A percentile compares a stretch with the other conserved stretches of the same genome.
These are phyloP conservation scores for Naganishia kalamii DNA, from an alignment of 768 basidiomycete species.

Conservation along the genomic window DNA sequence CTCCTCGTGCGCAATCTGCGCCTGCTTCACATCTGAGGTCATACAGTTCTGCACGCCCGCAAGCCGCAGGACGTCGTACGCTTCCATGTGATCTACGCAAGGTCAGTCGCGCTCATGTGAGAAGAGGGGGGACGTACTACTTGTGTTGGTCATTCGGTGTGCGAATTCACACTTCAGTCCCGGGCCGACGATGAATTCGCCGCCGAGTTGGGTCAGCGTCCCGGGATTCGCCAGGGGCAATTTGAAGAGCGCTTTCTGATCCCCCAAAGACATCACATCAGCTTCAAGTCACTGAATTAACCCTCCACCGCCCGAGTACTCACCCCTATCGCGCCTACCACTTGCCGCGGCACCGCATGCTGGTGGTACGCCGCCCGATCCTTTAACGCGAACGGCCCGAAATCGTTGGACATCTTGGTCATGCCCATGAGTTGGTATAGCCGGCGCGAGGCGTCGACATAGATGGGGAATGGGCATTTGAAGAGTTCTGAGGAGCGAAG, in stretches of 20 bases:
- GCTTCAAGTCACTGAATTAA: not conserved
- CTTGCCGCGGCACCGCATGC: slow-evolving; percentile 35
- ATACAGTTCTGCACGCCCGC: slow-evolving; percentile 37
- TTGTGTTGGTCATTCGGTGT: slow-evolving; percentile 45
- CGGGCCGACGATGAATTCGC: slow-evolving; percentile 44
- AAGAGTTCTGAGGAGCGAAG: slow-evolving; percentile 32
- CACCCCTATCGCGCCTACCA: slow-evolving; percentile 38
- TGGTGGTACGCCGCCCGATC: slow-evolving; percentile 43
- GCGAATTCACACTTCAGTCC: slow-evolving; percentile 43
- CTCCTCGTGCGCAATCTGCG: slow-evolving; percentile 32
- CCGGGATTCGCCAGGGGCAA: slow-evolving; percentile 43
- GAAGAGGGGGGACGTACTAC: slow-evolving; percentile 29
- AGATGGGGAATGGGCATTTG: slow-evolving; percentile 45
- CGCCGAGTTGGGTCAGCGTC: slow-evolving; percentile 44
- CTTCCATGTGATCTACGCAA: slow-evolving; percentile 47
- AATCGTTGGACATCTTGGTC: slow-evolving; percentile 42
- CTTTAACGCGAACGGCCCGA: slow-evolving; percentile 41
- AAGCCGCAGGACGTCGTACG: slow-evolving; percentile 38
- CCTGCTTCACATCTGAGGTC: slow-evolving; percentile 25
- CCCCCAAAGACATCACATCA: not conserved
- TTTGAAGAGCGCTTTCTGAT: slow-evolving; percentile 39
- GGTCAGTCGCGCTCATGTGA: not conserved
- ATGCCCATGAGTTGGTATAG: slow-evolving; percentile 45
- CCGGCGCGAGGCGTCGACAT: slow-evolving; percentile 39
- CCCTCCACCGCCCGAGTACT: not conserved